Evolutionary conservation across 2,329 filamentous ascomycete genomes (phyloP).

Genomic region (Calonectria leucothoes): DNA sequence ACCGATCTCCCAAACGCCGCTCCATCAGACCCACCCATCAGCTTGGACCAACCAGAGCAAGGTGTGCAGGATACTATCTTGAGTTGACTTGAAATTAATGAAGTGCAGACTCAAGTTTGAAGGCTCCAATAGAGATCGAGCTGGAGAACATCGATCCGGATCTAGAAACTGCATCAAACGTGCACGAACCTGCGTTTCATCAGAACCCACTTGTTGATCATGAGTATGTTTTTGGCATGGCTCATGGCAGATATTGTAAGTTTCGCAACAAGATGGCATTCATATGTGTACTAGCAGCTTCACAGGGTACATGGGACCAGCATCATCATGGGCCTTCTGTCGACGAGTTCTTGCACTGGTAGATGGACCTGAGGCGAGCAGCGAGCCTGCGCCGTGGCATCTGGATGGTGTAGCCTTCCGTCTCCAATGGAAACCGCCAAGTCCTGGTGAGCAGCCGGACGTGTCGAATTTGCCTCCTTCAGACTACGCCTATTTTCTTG

Average conservation of each 20-base stretch:
- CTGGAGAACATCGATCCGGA: neutral
- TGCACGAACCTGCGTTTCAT: constrained; percentile 32
- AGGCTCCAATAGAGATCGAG: too few relatives aligned
- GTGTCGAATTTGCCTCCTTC: constrained; percentile 33
- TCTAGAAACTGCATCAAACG: neutral
- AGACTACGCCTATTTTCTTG: constrained; percentile 36
- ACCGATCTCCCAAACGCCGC: too few relatives aligned
- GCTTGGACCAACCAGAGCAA: neutral
- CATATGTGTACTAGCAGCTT: neutral
- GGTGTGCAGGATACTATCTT: too few relatives aligned
- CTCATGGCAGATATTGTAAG: constrained; percentile 34
- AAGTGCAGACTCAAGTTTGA: too few relatives aligned
- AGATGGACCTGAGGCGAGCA: constrained; percentile 36
- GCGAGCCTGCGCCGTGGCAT: constrained; percentile 37
- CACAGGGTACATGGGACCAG: constrained; percentile 41
- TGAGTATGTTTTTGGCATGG: constrained; percentile 36
- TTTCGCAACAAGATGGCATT: neutral
- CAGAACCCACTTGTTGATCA: constrained; percentile 39
- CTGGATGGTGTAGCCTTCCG: constrained; percentile 38
- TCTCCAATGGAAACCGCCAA: constrained; percentile 30
- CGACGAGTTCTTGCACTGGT: constrained; percentile 35
- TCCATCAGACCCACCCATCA: neutral
- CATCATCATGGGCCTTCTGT: constrained; percentile 40
- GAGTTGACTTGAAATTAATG: too few relatives aligned
- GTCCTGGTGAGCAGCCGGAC: constrained; percentile 34